Conservation (phyloP, 2,329 filamentous ascomycete genomes). For the Colletotrichum euphorbiae region DNA sequence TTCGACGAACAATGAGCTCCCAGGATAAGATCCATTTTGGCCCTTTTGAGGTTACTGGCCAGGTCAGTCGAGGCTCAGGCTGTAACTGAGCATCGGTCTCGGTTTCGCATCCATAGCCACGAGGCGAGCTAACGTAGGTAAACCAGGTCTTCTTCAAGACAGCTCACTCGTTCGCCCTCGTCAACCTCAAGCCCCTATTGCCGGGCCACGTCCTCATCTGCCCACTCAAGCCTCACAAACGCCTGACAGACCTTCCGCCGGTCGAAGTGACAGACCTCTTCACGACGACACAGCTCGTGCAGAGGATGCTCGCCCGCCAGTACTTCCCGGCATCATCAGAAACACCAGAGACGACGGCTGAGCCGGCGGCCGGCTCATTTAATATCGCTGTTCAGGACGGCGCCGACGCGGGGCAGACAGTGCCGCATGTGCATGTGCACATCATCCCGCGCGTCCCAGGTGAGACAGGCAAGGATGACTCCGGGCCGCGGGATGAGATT, state of each 20-base stretch:
- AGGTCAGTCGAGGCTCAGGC: constrained; percentile 60
- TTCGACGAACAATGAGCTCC: constrained; percentile 44
- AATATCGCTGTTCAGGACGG: constrained; percentile 98
- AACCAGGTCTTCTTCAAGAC: constrained; percentile 84
- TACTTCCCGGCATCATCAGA: constrained; percentile 59
- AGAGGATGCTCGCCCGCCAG: constrained; percentile 75
- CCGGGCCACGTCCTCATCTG: constrained; percentile 95
- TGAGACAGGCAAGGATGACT: constrained; percentile 57
- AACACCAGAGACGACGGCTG: constrained; percentile 64
- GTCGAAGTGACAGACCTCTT: constrained; percentile 86
- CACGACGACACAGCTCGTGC: constrained; percentile 83
- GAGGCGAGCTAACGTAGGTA: not conserved
- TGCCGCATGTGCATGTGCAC: constrained; percentile 93
- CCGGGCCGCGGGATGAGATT: constrained; percentile 73
- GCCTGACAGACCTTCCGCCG: constrained; percentile 78
- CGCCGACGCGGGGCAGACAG: constrained; percentile 88
- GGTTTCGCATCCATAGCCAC: too few species aligned
- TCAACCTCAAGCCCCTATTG: constrained; percentile 94
- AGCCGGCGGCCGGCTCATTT: constrained; percentile 75
- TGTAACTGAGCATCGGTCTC: not conserved
- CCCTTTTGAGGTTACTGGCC: constrained; percentile 79
- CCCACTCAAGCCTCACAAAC: constrained; percentile 75
- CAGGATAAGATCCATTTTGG: constrained; percentile 73
- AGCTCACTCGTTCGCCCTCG: constrained; percentile 83
- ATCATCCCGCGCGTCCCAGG: constrained; percentile 80